These are phyloP conservation scores for Crithidia acanthocephali DNA, from an alignment of 208 protist genomes.

Conservation along the genomic window DNA sequence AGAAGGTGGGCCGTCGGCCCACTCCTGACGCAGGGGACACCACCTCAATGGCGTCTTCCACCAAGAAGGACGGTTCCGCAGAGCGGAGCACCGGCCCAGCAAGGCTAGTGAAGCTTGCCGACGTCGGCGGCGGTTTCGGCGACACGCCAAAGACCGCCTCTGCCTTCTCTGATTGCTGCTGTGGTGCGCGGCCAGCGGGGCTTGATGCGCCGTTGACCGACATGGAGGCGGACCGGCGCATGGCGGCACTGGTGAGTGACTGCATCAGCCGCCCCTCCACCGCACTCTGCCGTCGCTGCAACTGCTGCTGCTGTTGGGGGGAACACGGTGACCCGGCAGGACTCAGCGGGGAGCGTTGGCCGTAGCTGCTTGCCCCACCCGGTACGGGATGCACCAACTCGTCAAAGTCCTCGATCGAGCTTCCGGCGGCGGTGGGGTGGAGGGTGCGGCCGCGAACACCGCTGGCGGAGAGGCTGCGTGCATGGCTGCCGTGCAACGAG, in stretches of 20 bases:
- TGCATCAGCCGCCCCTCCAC: slow-evolving; percentile 22
- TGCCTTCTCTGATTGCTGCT: not conserved
- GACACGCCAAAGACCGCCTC: not conserved
- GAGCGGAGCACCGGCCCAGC: slow-evolving; percentile 12
- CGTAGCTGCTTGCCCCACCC: not conserved
- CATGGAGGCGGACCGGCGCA: slow-evolving; percentile 18
- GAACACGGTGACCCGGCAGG: not conserved
- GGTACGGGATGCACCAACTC: not conserved
- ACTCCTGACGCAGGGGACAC: not conserved
- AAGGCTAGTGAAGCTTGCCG: slow-evolving; percentile 14
- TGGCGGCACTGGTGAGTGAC: slow-evolving; percentile 13
- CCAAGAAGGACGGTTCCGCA: slow-evolving; percentile 16
- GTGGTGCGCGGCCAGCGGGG: not conserved
- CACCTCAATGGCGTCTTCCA: not conserved
- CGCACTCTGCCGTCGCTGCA: slow-evolving; percentile 8
- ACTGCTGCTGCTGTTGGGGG: slow-evolving; percentile 3
- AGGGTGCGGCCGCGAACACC: too few relatives aligned
- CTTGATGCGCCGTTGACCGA: not conserved
- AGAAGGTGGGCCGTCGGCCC: slow-evolving; percentile 5
- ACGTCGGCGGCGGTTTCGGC: not conserved
- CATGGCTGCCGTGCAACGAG: not conserved
- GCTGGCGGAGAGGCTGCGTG: slow-evolving; percentile 16
- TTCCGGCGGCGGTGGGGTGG: too few relatives aligned
- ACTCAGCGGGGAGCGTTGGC: slow-evolving; percentile 1
- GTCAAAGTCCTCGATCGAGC: not conserved